Percentiles rank a stretch among this genome's conserved stretches.
Evolutionary conservation across 495 filamentous ascomycete species (phyloP).

Genomic region (Astrothelium subdiscretum): DNA sequence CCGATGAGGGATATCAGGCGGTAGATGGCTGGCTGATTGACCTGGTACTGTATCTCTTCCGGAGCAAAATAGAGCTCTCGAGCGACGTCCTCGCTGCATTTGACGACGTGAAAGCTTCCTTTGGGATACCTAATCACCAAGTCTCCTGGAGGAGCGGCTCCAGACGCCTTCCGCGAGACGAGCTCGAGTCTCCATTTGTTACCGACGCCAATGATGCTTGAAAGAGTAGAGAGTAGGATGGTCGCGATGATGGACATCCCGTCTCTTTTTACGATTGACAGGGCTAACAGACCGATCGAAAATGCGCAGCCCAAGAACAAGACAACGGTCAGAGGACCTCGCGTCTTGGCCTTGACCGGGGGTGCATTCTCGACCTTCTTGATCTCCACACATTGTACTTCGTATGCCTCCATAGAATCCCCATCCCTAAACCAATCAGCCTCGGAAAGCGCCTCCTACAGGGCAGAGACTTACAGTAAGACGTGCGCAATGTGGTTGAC

Average conservation of each 20-base stretch:
- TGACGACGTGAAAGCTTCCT: constrained; percentile 28
- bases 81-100: constrained; percentile 29
- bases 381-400: constrained; percentile 34
- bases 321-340: constrained; percentile 29
- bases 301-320: constrained; percentile 30
- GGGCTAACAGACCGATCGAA: constrained; percentile 24
- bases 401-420: constrained; percentile 19
- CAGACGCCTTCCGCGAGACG: constrained; percentile 7
- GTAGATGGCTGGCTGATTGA: constrained; percentile 24
- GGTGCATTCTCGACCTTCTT: constrained; percentile 13
- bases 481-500: constrained; percentile 30
- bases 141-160: constrained; percentile 19
- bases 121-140: constrained; percentile 31
- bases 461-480: constrained; percentile 21
- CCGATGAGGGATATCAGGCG: constrained; percentile 32
- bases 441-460: background rate
- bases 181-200: constrained; percentile 33
- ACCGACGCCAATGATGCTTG: constrained; percentile 31
- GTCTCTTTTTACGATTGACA: constrained; percentile 28
- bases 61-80: constrained; percentile 32
- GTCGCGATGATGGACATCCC: constrained; percentile 35
- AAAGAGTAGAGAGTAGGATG: constrained; percentile 33
- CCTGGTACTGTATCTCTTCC: constrained; percentile 32
- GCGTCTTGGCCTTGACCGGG: constrained; percentile 22
- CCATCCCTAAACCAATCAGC: constrained; percentile 13